Conservation (phyloP, 768 basidiomycete species). For the Calocera viscosa region DNA sequence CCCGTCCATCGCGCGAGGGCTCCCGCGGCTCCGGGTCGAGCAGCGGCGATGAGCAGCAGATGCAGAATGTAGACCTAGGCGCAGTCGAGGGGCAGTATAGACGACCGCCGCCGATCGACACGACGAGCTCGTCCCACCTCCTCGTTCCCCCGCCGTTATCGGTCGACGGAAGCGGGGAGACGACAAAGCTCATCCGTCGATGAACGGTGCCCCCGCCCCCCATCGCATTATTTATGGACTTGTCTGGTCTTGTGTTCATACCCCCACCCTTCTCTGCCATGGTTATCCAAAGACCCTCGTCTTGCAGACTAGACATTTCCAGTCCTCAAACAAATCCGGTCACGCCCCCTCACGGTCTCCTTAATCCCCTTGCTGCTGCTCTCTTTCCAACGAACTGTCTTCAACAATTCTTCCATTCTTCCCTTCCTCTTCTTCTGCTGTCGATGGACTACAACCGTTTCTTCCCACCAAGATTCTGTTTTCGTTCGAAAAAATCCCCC, state of each 20-base stretch:
- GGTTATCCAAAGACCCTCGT: slow-evolving; percentile 4
- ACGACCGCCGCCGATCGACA: slow-evolving; percentile 9
- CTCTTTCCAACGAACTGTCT: neutral
- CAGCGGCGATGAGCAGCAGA: neutral
- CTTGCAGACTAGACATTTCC: slow-evolving; percentile 6
- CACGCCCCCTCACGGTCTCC: slow-evolving; percentile 8
- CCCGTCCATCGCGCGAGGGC: slow-evolving; percentile 1
- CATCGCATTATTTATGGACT: slow-evolving; percentile 8
- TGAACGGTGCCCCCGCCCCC: neutral
- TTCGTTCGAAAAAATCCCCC: slow-evolving; percentile 2
- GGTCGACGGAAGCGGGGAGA: neutral
- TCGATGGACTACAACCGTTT: neutral
- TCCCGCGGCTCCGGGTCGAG: neutral
- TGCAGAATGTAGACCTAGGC: slow-evolving; percentile 3
- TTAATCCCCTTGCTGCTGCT: neutral
- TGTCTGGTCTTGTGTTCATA: slow-evolving; percentile 8
- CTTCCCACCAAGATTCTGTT: neutral
- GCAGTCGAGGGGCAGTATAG: neutral
- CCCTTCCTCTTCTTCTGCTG: neutral
- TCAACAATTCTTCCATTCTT: too few species aligned
- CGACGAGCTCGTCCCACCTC: slow-evolving; percentile 7
- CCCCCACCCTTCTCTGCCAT: neutral
- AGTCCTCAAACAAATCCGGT: slow-evolving; percentile 2
- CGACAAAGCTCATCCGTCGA: slow-evolving; percentile 6
- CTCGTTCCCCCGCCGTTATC: neutral